These are phyloP conservation scores for Athelia sp. DNA, from an alignment of 1,284 basidiomycete species.

Conservation along the genomic window DNA sequence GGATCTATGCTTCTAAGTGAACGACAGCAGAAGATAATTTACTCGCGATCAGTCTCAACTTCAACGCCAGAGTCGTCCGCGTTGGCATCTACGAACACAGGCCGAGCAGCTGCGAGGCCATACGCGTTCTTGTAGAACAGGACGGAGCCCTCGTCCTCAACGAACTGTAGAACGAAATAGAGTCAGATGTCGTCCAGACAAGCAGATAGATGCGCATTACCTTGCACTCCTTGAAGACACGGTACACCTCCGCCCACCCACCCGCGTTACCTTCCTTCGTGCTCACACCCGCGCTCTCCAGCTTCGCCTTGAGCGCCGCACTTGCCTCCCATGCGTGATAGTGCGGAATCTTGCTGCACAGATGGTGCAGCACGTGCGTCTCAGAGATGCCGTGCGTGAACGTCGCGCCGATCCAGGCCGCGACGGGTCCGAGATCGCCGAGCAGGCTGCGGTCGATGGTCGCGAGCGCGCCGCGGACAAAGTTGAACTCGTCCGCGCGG, in stretches of 20 bases:
- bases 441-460: slow-evolving; percentile 55
- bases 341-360: slow-evolving; percentile 49
- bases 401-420: slow-evolving; percentile 31
- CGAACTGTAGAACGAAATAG: no score
- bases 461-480: slow-evolving; percentile 54
- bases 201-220: slow-evolving; percentile 19
- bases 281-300: slow-evolving; percentile 25
- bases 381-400: slow-evolving; percentile 41
- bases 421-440: slow-evolving; percentile 26
- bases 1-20: no score
- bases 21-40: no score
- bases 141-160: slow-evolving; percentile 59
- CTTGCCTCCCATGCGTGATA: slow-evolving; percentile 53
- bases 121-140: slow-evolving; percentile 56
- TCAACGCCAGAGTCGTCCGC: background rate
- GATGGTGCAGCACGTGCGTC: slow-evolving; percentile 52
- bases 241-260: slow-evolving; percentile 18
- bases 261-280: slow-evolving; percentile 14
- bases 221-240: slow-evolving; percentile 20
- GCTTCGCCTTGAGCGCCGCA: slow-evolving; percentile 49
- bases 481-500: slow-evolving; percentile 37
- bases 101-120: background rate
- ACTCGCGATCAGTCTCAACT: slow-evolving; percentile 16
- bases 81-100: background rate
- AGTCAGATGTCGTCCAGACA: background rate